These are phyloP conservation scores for Sporothrix globosa DNA, from an alignment of 2,329 filamentous ascomycete genomes.

Conservation along the genomic window DNA sequence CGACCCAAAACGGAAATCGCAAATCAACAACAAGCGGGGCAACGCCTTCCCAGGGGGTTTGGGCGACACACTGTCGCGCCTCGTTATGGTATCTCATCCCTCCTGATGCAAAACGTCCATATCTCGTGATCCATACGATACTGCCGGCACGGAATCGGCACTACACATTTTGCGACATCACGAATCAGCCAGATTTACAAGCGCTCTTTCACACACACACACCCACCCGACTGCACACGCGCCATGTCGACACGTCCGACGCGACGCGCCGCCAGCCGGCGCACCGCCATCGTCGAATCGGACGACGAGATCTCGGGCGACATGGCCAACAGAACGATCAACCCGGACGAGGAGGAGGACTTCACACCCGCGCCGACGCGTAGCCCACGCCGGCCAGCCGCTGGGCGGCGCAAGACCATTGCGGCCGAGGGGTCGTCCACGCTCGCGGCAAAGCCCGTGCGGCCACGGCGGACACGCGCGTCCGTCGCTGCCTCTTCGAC, in stretches of 20 bases:
- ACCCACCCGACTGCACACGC: neutral
- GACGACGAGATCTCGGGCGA: slow-evolving; percentile 70
- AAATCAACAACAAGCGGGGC: slow-evolving; percentile 39
- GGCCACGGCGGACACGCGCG: slow-evolving; percentile 50
- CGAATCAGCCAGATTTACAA: neutral
- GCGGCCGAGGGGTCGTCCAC: slow-evolving; percentile 43
- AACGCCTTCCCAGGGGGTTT: slow-evolving; percentile 27
- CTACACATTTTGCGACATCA: neutral
- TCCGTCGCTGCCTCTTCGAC: slow-evolving; percentile 44
- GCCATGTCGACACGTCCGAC: slow-evolving; percentile 50
- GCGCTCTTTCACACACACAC: too few relatives aligned
- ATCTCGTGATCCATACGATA: neutral
- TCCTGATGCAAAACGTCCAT: neutral
- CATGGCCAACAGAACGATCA: slow-evolving; percentile 45
- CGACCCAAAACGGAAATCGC: slow-evolving; percentile 35
- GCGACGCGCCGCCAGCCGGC: slow-evolving; percentile 60
- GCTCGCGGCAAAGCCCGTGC: slow-evolving; percentile 43
- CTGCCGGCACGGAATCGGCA: neutral
- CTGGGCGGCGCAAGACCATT: slow-evolving; percentile 47
- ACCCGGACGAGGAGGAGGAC: slow-evolving; percentile 68
- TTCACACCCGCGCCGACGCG: slow-evolving; percentile 73
- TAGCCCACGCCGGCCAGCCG: slow-evolving; percentile 48
- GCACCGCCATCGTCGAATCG: slow-evolving; percentile 75
- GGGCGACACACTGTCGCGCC: slow-evolving; percentile 21
- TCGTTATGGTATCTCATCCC: neutral